These are phyloP conservation scores for Boletus insuetus DNA, from an alignment of 768 basidiomycete genomes.

Conservation along the genomic window DNA sequence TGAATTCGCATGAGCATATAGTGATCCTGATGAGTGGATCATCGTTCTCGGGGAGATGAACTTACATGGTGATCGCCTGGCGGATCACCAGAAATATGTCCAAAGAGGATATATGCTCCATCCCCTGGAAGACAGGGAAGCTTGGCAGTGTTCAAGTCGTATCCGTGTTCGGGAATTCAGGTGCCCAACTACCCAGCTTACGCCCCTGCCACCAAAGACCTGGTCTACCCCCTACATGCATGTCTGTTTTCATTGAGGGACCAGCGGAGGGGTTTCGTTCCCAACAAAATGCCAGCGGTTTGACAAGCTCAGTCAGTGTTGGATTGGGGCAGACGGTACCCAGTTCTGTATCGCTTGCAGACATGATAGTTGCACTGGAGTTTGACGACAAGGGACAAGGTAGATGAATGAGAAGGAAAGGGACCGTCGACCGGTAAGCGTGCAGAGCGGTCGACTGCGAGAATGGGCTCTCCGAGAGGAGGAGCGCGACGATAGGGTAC, in stretches of 20 bases:
- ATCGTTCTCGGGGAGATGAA: too few species aligned
- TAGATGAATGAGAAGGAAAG: slow-evolving; percentile 77
- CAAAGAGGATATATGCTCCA: neutral
- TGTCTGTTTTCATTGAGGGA: neutral
- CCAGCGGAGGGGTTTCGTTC: slow-evolving; percentile 11
- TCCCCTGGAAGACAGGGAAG: neutral
- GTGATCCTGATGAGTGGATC: too few species aligned
- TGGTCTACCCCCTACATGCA: slow-evolving; percentile 28
- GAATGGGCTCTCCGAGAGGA: slow-evolving; percentile 81
- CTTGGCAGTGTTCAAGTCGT: neutral
- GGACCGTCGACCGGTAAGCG: slow-evolving; percentile 71
- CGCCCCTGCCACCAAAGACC: slow-evolving; percentile 40
- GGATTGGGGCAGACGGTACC: slow-evolving; percentile 24
- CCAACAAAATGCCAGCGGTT: slow-evolving; percentile 23
- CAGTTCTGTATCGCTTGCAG: neutral
- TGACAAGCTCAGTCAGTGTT: slow-evolving; percentile 15
- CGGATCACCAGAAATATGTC: neutral
- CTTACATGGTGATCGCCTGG: too few species aligned
- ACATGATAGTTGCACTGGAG: neutral
- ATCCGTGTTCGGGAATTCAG: slow-evolving; percentile 1
- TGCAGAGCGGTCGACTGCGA: slow-evolving; percentile 66
- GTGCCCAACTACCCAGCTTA: slow-evolving; percentile 22
- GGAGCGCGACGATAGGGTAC: slow-evolving; percentile 52
- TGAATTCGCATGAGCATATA: too few species aligned
- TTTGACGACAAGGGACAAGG: slow-evolving; percentile 38